Base-by-base conservation (phyloP, 805 yeast genomes). In the Spathaspora arborariae region DNA sequence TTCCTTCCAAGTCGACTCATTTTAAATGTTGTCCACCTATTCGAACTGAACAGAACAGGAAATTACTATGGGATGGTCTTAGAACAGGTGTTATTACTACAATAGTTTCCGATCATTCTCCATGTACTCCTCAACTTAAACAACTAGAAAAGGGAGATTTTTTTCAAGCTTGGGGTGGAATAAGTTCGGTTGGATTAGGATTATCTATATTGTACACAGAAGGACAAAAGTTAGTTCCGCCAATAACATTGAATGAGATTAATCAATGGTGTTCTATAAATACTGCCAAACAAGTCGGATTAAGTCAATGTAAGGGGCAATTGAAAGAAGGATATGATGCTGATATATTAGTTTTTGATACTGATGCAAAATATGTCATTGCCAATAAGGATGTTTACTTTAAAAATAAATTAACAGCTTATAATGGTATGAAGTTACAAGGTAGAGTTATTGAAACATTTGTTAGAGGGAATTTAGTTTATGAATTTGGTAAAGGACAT, bases 1-100 rank as follows among this genome's bases (percentile, higher is more conserved):
- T 91, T 45, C 83, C 89, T 16, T 78, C 82, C 56, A 80, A 88
- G 44, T 81, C 84, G 11, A 91, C 97, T 4, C 88, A 84, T 58
- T 88, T 78, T 76, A 91, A 91, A 66, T 92, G 97, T 61, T 92
- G 97, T 63, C 98, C 98, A 1, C 98, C 98, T 2, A 91, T 91
- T 54, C 74, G 98, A 50, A 72, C 85, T 1, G 82, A 84, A 51
- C 74, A 75, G 39, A 92, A 92, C 64, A 76, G 94, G 54, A 65
- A 74, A 38, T 72, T 77, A 33, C 75, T 91, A 40, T 92, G 97
- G 97, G 67, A 76, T 47, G 97, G 92, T 0, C 70, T 92, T 27
- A 63, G 78, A 45, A 74, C 75, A 19, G 82, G 80, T 33, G 68
- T 82, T 26, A 84, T 91, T 50, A 79, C 87, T 13, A 82, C 96